These are phyloP conservation scores for Cronartium quercuum DNA, from an alignment of 1,284 basidiomycete genomes.

Conservation along the genomic window DNA sequence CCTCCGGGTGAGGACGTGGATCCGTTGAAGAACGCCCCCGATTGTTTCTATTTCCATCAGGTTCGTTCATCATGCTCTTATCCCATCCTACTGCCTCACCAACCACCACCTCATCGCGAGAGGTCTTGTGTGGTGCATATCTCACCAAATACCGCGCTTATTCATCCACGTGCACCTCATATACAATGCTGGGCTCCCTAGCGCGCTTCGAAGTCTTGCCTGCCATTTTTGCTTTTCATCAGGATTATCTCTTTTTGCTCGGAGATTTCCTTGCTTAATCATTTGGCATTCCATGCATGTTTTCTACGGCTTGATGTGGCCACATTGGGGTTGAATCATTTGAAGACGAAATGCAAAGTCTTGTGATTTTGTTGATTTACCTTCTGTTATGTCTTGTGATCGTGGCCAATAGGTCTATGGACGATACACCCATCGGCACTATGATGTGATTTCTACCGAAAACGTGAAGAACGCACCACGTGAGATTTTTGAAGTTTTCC, in stretches of 20 bases:
- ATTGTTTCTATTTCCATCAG: conserved; percentile 38
- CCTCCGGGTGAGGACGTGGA: conserved; percentile 25
- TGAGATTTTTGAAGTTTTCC: not conserved
- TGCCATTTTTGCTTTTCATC: not conserved
- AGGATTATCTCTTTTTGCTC: not conserved
- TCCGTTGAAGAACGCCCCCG: conserved; percentile 26
- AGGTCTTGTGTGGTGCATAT: too few species aligned
- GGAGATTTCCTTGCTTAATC: not conserved
- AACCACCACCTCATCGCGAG: too few species aligned
- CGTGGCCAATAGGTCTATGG: conserved; percentile 26
- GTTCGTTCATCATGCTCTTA: not conserved
- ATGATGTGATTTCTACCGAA: conserved; percentile 35
- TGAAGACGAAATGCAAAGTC: not conserved
- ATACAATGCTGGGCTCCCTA: too few species aligned
- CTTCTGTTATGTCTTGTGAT: too few species aligned
- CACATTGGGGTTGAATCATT: not conserved
- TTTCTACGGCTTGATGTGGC: not conserved
- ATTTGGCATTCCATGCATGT: not conserved
- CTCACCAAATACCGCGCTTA: too few species aligned
- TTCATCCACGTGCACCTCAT: too few species aligned
- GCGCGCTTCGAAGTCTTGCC: not conserved
- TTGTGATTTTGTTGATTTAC: not conserved
- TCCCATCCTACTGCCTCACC: not conserved
- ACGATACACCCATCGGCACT: conserved; percentile 34
- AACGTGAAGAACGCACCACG: conserved; percentile 38